Evolutionary conservation across 192 early-diverging fungal species (phyloP).

Genomic region (Coemansia sp.): DNA sequence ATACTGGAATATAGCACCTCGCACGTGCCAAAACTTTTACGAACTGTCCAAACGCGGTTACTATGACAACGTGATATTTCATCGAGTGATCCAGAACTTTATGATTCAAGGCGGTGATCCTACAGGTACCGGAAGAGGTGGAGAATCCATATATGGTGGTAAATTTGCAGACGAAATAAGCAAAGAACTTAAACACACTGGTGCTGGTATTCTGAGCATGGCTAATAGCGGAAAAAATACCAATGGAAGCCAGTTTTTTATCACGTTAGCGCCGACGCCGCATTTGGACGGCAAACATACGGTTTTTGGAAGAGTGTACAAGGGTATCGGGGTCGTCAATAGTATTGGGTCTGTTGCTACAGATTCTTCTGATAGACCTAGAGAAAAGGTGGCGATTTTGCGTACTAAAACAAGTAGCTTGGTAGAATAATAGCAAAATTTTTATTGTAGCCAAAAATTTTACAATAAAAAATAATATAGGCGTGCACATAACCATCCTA

Average conservation of each 20-base stretch:
- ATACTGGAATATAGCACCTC: constrained; percentile 64
- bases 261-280: constrained; percentile 69
- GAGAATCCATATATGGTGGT: constrained; percentile 66
- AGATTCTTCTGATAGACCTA: too few species aligned
- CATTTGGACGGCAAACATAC: constrained; percentile 87
- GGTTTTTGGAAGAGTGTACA: constrained; percentile 81
- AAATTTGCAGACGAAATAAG: constrained; percentile 74
- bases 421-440: too few species aligned
- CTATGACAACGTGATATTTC: constrained; percentile 80
- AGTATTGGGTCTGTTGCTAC: too few species aligned
- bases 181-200: constrained; percentile 71
- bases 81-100: constrained; percentile 84
- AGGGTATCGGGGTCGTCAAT: too few species aligned
- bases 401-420: too few species aligned
- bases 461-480: too few species aligned
- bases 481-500: too few species aligned
- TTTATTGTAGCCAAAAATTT: too few species aligned
- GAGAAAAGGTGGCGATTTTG: too few species aligned
- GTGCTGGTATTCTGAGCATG: constrained; percentile 89
- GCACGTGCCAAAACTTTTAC: constrained; percentile 88
- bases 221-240: constrained; percentile 93
- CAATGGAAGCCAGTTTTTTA: constrained; percentile 80
- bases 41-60: constrained; percentile 74
- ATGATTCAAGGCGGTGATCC: constrained; percentile 99
- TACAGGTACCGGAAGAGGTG: constrained; percentile 91